Conservation (phyloP, 2,329 filamentous ascomycete genomes). For the Rhytidhysteron rufulum region DNA sequence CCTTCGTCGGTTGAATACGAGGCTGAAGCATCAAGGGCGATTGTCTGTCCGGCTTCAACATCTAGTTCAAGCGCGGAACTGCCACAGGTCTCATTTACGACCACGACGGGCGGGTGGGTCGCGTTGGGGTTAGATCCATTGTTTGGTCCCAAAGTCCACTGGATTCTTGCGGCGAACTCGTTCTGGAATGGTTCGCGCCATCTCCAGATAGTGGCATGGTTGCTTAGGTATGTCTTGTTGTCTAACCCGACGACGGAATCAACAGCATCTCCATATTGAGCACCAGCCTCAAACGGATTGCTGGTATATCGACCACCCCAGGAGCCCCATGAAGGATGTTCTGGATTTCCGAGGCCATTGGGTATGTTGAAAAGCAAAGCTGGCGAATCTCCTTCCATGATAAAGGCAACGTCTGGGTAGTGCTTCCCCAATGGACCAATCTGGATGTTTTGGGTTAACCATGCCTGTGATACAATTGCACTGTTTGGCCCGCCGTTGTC, state of each 20-base stretch:
- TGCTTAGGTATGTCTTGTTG: constrained; percentile 25
- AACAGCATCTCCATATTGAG: constrained; percentile 22
- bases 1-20: constrained; percentile 44
- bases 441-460: constrained; percentile 49
- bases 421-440: constrained; percentile 38
- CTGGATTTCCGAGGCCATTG: constrained; percentile 41
- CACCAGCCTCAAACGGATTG: constrained; percentile 10
- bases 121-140: constrained; percentile 5
- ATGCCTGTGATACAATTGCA: constrained; percentile 44
- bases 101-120: constrained; percentile 43
- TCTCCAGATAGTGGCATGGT: constrained; percentile 46
- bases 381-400: constrained; percentile 49
- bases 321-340: constrained; percentile 42
- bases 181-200: constrained; percentile 46
- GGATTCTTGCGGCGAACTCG: constrained; percentile 44
- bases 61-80: constrained; percentile 27
- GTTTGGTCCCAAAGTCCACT: constrained; percentile 34
- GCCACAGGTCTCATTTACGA: constrained; percentile 36
- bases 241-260: constrained; percentile 23
- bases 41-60: constrained; percentile 27
- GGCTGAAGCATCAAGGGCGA: constrained; percentile 39
- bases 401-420: constrained; percentile 42
- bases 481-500: constrained; percentile 43
- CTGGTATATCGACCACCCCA: constrained; percentile 45
- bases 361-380: constrained; percentile 43